Base-by-base conservation (phyloP, 2,329 filamentous ascomycete species). In the Neofusicoccum kwambonambiense region DNA sequence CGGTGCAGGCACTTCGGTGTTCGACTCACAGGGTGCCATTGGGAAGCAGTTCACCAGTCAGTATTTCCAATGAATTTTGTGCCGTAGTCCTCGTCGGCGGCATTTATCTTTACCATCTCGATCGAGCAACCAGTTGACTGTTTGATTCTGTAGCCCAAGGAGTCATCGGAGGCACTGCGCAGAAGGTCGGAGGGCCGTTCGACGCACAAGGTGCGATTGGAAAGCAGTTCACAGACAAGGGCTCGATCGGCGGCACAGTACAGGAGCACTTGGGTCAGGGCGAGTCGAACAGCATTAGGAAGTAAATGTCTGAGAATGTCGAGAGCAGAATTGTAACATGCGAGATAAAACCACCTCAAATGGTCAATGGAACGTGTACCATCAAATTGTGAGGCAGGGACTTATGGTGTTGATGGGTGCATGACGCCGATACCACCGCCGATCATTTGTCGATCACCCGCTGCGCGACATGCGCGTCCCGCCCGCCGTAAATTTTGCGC, bases 131-230 rank as follows among this genome's bases (percentile, higher is more conserved):
- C 49, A 34, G 27, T 27, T 51, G 7, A 51, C 47, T n/a, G 1
- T 7, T 35, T 31, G n/a, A 8, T 8, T 15, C 3, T 8, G 9
- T 17, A 62, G 58, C 73, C 8, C 70, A 76, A 12, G 76, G 76
- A 3, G 68, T 71, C 1, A 71, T 79, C n/a, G 77, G 77, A 6
- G 71, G 75, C 4, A 71, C 71, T 1, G 77, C 71, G 6, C 70
- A 79, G 66, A 75, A 75, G 66, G 60, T 79, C 19, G 77, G 77
- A 9, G 77, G 77, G 1, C 76, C 76, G 1, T 72, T 79, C 22
- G 70, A 73, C 35, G 71, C 71, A 35, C 60, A 75, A 27, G 77
- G 78, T 3, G 67, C 68, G 8, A 74, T 79, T 61, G 77, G 77
- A 15, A 75, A 78, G 67, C 73, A 77, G n/a, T 78, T 78, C 68